Base-by-base conservation (phyloP, 2,329 filamentous ascomycete genomes). In the Aspergillus pseudonomiae region DNA sequence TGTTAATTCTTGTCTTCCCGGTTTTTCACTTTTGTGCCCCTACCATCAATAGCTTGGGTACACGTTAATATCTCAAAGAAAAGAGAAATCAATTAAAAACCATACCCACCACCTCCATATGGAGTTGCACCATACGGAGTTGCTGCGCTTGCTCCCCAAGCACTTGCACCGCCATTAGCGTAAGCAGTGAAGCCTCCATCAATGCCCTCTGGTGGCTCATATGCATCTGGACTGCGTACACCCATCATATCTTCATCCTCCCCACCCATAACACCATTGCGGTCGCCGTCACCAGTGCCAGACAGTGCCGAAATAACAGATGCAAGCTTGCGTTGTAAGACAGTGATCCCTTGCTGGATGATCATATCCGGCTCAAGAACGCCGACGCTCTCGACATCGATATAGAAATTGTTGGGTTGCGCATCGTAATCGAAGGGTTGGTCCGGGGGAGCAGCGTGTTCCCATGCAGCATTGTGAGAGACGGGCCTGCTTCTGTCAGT, bases 361-460 rank as follows among this genome's bases (percentile, higher is more conserved):
- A 98, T 95, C 66, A 88, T 86, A 74, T 99, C 94, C 0, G 95
- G 94, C 34, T 95, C 92, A 65, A 98, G 87, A 71, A 89, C 92
- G 41, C 95, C 95, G 43, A 91, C 89, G 54, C 91, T 90, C 79
- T 99, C 95, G 54, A 99, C 90, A 74, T 97, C 93, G 74, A 94
- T 91, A 83, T 97, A 99, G 83, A 97, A 99, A 68, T 87, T 88
- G 65, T 84, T 85, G 6, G 95, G 94, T 26, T 90, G 86, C 11
- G 93, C 94, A 71, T 97, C 90, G 79, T 92, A 98, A 80, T 98
- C 89, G 78, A 98, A 98, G 0, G 89, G 86, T 71, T 96, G 92
- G 70, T 93, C 93, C 68, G 95, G 91, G 69, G 91, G 88, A 0
- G 89, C 86, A 10, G 91, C 89, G 57, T 92, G 80, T 89, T 90